Conservation (phyloP, 2,329 filamentous ascomycete genomes). For the Ophiostoma triangulosporum region DNA sequence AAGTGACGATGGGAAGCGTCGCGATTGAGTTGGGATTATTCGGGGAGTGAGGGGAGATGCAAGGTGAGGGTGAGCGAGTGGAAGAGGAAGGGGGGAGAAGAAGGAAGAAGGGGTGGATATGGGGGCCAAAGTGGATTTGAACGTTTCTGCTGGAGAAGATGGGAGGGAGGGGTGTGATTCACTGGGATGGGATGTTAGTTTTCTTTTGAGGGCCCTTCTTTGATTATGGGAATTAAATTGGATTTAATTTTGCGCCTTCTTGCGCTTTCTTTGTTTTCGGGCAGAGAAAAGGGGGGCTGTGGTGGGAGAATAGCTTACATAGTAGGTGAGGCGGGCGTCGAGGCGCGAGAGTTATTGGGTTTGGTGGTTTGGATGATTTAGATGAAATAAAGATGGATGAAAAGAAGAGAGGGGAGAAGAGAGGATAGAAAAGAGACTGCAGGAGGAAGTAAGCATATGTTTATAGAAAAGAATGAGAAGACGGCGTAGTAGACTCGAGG, state of each 20-base stretch:
- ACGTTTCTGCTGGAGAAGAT: not conserved
- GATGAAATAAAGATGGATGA: too few relatives aligned
- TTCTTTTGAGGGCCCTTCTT: not conserved
- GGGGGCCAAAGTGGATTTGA: not conserved
- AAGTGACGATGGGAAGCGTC: not conserved
- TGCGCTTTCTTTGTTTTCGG: not conserved
- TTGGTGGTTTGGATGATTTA: too few relatives aligned
- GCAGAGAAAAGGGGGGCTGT: not conserved
- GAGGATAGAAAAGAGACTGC: too few relatives aligned
- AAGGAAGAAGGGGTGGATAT: not conserved
- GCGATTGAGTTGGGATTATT: not conserved
- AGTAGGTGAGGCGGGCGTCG: too few relatives aligned
- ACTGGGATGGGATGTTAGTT: not conserved
- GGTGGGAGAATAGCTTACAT: too few relatives aligned
- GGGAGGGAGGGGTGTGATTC: not conserved
- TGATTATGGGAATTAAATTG: not conserved
- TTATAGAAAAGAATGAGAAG: too few relatives aligned
- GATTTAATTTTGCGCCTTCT: not conserved
- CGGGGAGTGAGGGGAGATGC: constrained; percentile 1
- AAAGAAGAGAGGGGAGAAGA: too few relatives aligned
- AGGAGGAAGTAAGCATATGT: too few relatives aligned
- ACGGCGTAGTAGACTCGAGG: too few relatives aligned
- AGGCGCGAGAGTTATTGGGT: too few relatives aligned
- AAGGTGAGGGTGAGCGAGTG: not conserved
- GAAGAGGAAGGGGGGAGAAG: not conserved